Evolutionary conservation across 78 protist species (phyloP).

Genomic region (Protostelium mycophagum): DNA sequence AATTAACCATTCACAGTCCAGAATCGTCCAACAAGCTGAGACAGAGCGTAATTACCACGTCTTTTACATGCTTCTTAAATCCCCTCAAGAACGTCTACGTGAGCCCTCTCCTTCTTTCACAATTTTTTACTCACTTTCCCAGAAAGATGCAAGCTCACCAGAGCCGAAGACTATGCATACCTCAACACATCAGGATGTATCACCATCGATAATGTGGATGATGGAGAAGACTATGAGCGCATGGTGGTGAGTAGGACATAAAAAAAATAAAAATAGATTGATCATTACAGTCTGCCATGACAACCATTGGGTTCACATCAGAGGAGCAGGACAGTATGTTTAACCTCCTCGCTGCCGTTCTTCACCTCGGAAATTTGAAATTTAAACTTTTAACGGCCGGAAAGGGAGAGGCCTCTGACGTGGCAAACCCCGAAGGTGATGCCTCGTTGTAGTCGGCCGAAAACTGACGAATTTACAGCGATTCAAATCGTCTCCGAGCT

Average conservation of each 20-base stretch:
- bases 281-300: conserved; percentile 37
- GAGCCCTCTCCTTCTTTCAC: too few relatives aligned
- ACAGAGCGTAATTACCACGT: conserved; percentile 69
- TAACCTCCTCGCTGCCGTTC: conserved; percentile 33
- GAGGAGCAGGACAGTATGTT: conserved; percentile 52
- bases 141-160: conserved; percentile 28
- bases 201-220: conserved; percentile 66
- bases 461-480: not conserved
- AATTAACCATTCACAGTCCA: conserved; percentile 12
- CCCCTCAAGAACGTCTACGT: conserved; percentile 31
- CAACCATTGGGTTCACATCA: conserved; percentile 46
- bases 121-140: too few relatives aligned
- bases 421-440: not conserved
- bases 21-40: conserved; percentile 49
- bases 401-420: not conserved
- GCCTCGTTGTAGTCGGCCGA: not conserved
- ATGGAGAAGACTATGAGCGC: conserved; percentile 57
- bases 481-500: conserved; percentile 39
- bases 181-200: conserved; percentile 63
- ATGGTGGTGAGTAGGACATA: not conserved
- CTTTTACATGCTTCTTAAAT: conserved; percentile 49
- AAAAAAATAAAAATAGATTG: not conserved
- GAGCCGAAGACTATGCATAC: conserved; percentile 49
- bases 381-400: conserved; percentile 4
- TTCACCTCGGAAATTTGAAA: conserved; percentile 54